Evolutionary conservation across 23 red algal species (phyloP), one percentile per base, ranked within the genome.

Genomic region (Gracilariopsis chorda): DNA sequence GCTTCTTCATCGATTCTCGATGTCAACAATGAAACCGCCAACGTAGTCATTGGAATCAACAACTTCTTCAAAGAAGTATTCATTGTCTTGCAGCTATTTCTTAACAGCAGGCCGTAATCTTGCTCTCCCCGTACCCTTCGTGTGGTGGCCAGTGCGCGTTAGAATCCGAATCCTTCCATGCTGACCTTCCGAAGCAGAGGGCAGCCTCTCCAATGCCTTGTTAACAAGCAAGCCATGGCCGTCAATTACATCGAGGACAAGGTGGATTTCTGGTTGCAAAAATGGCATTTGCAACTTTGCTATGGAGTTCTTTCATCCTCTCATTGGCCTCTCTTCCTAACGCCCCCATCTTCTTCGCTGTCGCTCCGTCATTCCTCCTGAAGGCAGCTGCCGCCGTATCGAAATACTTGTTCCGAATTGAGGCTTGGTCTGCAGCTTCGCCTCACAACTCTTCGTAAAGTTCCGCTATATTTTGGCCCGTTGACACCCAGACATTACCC

Each of bases 1-100:
- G 76, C 76, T 28, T 58, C 48, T 55, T 58, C 48, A 42, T 77
- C 61, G 47, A 28, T 62, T 61, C 30, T 64, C 37, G 21, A 92
- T 76, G n/a, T 84, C 78, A 49, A 92, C 88, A 57, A 48, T 83
- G 80, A 84, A 92, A 70, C 78, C 77, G 76, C 88, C 88, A 20
- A 92, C 88, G 62, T 63, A 92, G 12, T 92, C 80, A 33, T 92
- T 92, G 56, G 75, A 61, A 85, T 93, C 90, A 69, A 87, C 47
- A 56, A 93, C 83, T 87, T 93, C 90, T 59, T 93, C 90, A 51
- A 87, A 93, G 43, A 80, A 79, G 83, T 85, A 93, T 29, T 78
- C 90, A 17, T 69, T 83, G 35, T 93, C 78, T 41, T 87, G 55
- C 65, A 93, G 46, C 77, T 56, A 93, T 28, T 79, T 80, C 64